Conservation (phyloP, 2,329 filamentous ascomycete species). For the Cordyceps tenuipes region DNA sequence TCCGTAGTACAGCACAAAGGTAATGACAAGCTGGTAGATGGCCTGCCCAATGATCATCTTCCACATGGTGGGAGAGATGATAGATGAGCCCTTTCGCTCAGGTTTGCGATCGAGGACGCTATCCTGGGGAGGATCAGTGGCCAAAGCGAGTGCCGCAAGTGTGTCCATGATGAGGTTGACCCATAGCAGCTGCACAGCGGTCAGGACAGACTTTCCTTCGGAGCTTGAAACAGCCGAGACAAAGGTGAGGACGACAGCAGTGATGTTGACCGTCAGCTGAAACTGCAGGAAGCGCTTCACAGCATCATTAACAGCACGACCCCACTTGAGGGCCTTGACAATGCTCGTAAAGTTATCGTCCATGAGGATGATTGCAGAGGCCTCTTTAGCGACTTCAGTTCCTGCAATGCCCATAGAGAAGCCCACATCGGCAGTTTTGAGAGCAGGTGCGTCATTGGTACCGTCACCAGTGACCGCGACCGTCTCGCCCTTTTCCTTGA, state of each 20-base stretch:
- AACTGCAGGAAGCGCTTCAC: slow-evolving; percentile 72
- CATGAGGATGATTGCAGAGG: slow-evolving; percentile 78
- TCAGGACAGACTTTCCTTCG: slow-evolving; percentile 67
- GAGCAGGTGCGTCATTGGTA: slow-evolving; percentile 73
- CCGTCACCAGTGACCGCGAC: slow-evolving; percentile 79
- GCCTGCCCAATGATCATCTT: slow-evolving; percentile 97
- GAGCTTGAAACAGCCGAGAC: slow-evolving; percentile 70
- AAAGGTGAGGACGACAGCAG: slow-evolving; percentile 79
- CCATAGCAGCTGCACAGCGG: slow-evolving; percentile 87
- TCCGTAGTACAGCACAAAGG: slow-evolving; percentile 77
- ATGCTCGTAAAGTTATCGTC: slow-evolving; percentile 85
- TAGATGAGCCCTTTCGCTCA: slow-evolving; percentile 46
- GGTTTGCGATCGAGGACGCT: slow-evolving; percentile 71
- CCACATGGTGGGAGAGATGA: slow-evolving; percentile 91
- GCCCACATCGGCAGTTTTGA: slow-evolving; percentile 74
- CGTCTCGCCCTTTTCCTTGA: slow-evolving; percentile 66
- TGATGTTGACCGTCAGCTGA: slow-evolving; percentile 84
- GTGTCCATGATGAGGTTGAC: slow-evolving; percentile 98
- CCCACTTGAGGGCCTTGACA: slow-evolving; percentile 76
- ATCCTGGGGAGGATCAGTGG: slow-evolving; percentile 80
- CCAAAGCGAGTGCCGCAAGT: slow-evolving; percentile 78
- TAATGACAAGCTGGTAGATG: slow-evolving; percentile 74
- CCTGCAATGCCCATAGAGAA: slow-evolving; percentile 82
- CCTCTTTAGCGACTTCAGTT: slow-evolving; percentile 78
- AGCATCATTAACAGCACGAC: slow-evolving; percentile 66